phyloP scores from a whole-genome alignment of 108 stramenopile species.

The Bacterosira constricta region DNA sequence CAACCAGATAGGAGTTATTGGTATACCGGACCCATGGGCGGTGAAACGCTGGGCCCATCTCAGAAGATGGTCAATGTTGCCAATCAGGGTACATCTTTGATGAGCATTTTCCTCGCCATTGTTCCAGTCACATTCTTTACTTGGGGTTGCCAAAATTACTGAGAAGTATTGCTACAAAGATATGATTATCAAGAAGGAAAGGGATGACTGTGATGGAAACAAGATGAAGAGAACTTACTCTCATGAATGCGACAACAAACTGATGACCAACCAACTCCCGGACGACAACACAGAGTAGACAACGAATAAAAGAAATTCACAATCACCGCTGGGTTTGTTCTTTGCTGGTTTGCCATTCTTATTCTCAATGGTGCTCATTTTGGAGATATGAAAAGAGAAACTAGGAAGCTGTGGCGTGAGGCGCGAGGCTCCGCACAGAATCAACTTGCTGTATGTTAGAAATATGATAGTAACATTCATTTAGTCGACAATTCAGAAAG shows the following conservation, averaged over 20 bases:
- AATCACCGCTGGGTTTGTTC: slow-evolving; percentile 11
- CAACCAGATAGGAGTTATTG: background rate
- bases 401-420: background rate
- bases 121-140: slow-evolving; percentile 5
- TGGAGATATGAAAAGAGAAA: background rate
- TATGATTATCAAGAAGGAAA: background rate
- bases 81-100: background rate
- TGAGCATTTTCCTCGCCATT: slow-evolving; percentile 6
- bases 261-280: too few species aligned
- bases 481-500: slow-evolving; percentile 8
- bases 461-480: slow-evolving; percentile 19
- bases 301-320: background rate
- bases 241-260: too few species aligned
- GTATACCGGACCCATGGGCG: background rate
- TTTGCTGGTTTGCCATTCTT: slow-evolving; percentile 6
- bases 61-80: background rate
- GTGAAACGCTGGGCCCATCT: background rate
- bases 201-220: slow-evolving; percentile 13
- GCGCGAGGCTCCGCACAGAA: background rate
- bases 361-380: slow-evolving; percentile 9
- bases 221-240: slow-evolving; percentile 9
- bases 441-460: background rate
- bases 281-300: background rate
- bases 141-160: background rate
- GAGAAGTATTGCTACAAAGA: slow-evolving; percentile 13